Percentiles rank a stretch among this genome's conserved stretches.
Conservation (phyloP, 2,329 filamentous ascomycete species). For the Aspergillus ibericus region DNA sequence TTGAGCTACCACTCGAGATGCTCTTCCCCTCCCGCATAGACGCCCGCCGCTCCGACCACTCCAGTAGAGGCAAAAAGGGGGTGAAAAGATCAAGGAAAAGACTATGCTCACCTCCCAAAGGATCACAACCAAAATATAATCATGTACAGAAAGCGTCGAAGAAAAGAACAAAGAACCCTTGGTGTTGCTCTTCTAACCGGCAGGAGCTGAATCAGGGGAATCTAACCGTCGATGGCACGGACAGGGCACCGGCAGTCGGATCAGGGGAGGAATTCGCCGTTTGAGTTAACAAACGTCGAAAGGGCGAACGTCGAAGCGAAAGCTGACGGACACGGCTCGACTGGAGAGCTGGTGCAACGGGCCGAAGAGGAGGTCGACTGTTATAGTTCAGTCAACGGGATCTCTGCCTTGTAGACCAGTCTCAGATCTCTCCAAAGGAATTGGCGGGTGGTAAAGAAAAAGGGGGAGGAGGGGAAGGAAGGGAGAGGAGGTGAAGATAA, state of each 20-base stretch:
- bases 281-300: constrained; percentile 45
- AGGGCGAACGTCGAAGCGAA: constrained; percentile 35
- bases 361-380: constrained; percentile 29
- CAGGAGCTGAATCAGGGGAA: constrained; percentile 39
- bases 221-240: constrained; percentile 33
- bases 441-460: constrained; percentile 32
- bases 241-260: constrained; percentile 34
- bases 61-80: background rate
- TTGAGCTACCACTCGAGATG: background rate
- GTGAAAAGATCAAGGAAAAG: constrained; percentile 8
- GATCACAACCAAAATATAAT: constrained; percentile 24
- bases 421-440: constrained; percentile 42
- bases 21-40: background rate
- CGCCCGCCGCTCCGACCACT: background rate
- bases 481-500: constrained; percentile 35
- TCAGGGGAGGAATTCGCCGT: constrained; percentile 32
- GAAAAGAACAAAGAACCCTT: constrained; percentile 28
- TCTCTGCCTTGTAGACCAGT: constrained; percentile 34
- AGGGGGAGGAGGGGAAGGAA: constrained; percentile 30
- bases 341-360: constrained; percentile 36
- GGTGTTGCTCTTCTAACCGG: constrained; percentile 40
- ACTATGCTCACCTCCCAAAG: constrained; percentile 24
- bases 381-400: constrained; percentile 28
- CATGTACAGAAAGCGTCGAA: constrained; percentile 28
- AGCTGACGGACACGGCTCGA: constrained; percentile 42